These are phyloP conservation scores for Ophiocordyceps polyrhachis-furcata DNA, from an alignment of 2,329 filamentous ascomycete species.

Conservation along the genomic window DNA sequence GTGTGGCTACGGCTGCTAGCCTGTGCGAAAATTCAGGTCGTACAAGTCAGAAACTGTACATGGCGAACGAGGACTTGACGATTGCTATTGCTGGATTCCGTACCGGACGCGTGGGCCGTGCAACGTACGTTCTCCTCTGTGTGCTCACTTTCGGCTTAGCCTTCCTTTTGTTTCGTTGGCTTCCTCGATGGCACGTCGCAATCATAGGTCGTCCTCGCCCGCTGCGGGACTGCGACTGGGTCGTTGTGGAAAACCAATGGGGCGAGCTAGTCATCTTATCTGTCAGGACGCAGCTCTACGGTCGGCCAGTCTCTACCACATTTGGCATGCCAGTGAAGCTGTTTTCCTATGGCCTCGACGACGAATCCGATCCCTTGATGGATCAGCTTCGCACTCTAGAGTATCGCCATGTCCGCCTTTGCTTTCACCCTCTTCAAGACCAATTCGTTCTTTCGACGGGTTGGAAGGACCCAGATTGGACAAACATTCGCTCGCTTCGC, in stretches of 20 bases:
- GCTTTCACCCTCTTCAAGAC: constrained; percentile 75
- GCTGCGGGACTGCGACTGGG: constrained; percentile 66
- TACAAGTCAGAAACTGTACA: constrained; percentile 77
- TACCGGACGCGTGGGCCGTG: constrained; percentile 52
- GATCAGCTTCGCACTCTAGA: constrained; percentile 59
- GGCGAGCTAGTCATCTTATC: constrained; percentile 68
- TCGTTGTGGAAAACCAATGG: constrained; percentile 96
- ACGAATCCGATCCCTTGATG: constrained; percentile 56
- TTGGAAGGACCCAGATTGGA: constrained; percentile 92
- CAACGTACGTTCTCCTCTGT: constrained; percentile 53
- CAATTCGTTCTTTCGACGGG: constrained; percentile 73
- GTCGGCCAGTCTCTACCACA: constrained; percentile 36
- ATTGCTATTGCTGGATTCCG: constrained; percentile 85
- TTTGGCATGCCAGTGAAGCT: constrained; percentile 51
- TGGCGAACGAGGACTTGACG: constrained; percentile 82
- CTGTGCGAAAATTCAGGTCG: constrained; percentile 38
- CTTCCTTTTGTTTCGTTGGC: constrained; percentile 75
- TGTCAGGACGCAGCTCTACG: constrained; percentile 36
- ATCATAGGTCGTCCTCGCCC: constrained; percentile 51
- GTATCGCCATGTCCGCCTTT: constrained; percentile 88
- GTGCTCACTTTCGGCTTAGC: constrained; percentile 54
- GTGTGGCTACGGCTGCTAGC: constrained; percentile 48
- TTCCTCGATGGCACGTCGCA: constrained; percentile 70
- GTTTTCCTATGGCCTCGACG: constrained; percentile 32
- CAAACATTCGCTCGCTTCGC: constrained; percentile 53